Conservation (phyloP, 1,139 yeast genomes). For the Geotrichum macrosporum region DNA sequence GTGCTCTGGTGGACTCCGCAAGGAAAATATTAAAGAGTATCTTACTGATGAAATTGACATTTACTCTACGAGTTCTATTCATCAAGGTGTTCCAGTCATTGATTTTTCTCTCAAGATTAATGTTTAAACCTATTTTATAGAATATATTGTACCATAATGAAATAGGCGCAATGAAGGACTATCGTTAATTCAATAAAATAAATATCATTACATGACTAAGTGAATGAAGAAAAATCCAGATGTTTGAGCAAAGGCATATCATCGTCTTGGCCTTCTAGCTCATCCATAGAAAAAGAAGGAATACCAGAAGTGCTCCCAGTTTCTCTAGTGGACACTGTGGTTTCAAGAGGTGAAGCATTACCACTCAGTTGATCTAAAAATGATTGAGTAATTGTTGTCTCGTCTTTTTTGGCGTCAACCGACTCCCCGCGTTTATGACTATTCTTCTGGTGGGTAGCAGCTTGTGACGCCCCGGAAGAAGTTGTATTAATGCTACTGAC, state of each 20-base stretch:
- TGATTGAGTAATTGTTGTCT: constrained; percentile 9
- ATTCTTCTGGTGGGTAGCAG: neutral
- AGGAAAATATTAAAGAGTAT: constrained; percentile 59
- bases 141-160: too few species aligned
- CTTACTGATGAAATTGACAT: constrained; percentile 80
- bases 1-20: constrained; percentile 86
- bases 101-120: constrained; percentile 83
- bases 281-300: constrained; percentile 12
- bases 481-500: neutral
- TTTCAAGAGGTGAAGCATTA: constrained; percentile 1
- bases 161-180: too few species aligned
- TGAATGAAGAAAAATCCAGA: constrained; percentile 4
- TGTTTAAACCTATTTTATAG: constrained; percentile 25
- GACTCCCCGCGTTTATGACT: constrained; percentile 4
- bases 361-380: constrained; percentile 7
- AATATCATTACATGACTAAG: neutral
- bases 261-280: constrained; percentile 19
- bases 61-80: constrained; percentile 88
- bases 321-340: neutral
- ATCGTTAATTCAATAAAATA: too few species aligned
- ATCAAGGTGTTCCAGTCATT: constrained; percentile 77
- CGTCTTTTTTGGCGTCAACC: constrained; percentile 2
- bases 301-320: neutral
- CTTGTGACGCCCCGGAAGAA: too few species aligned
- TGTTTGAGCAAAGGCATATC: constrained; percentile 22